These are phyloP conservation scores for Conticribra weissflogii DNA, from an alignment of 108 stramenopile species.

Conservation along the genomic window DNA sequence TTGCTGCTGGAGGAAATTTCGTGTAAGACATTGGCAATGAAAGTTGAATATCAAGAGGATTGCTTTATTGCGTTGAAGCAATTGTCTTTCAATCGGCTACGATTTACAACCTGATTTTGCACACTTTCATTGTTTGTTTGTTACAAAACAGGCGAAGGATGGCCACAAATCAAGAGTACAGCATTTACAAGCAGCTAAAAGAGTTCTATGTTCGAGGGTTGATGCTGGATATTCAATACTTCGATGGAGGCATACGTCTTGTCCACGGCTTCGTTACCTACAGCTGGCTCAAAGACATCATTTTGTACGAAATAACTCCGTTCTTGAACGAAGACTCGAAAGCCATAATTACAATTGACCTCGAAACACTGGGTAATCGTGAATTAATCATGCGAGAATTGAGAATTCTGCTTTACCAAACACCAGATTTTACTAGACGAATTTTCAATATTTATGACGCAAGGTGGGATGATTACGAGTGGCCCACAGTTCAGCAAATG, in stretches of 20 bases:
- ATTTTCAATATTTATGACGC: not conserved
- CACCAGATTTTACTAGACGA: not conserved
- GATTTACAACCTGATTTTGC: not conserved
- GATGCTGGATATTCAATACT: constrained; percentile 1
- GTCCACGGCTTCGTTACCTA: constrained; percentile 1
- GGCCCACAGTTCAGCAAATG: constrained; percentile 3
- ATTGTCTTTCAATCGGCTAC: not conserved
- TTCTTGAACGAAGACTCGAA: not conserved
- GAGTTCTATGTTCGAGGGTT: not conserved
- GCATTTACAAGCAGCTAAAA: not conserved
- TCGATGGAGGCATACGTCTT: not conserved
- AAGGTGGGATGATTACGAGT: not conserved
- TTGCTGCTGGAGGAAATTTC: constrained; percentile 4
- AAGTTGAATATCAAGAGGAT: not conserved
- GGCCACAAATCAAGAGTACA: constrained; percentile 3
- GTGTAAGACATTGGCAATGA: not conserved
- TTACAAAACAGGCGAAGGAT: not conserved
- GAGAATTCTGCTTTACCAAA: not conserved
- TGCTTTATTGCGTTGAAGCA: not conserved
- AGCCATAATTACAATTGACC: constrained; percentile 6
- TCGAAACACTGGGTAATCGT: constrained; percentile 1
- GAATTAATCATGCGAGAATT: not conserved
- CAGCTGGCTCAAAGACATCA: not conserved
- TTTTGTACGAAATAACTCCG: constrained; percentile 1
- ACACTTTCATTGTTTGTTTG: no score